Percentiles rank a stretch among this genome's conserved stretches.
Evolutionary conservation across 805 yeast genomes (phyloP).

Genomic region (Candida morakotiae): DNA sequence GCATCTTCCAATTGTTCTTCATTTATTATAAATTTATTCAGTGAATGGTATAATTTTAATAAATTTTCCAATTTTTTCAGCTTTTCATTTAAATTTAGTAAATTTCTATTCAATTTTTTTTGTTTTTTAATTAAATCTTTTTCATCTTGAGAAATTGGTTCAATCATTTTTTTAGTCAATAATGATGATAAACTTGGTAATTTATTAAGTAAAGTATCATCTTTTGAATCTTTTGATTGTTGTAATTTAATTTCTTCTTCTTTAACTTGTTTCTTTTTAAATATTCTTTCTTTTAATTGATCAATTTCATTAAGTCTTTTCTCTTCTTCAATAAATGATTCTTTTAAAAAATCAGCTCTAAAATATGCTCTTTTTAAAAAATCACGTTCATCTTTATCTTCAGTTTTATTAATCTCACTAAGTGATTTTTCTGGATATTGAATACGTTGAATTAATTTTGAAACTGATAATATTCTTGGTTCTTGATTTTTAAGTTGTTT

Average conservation of each 20-base stretch:
- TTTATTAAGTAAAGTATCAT: not conserved
- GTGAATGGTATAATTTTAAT: slow-evolving; percentile 67
- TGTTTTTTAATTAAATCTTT: slow-evolving; percentile 50
- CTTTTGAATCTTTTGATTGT: slow-evolving; percentile 21
- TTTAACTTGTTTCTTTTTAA: slow-evolving; percentile 23
- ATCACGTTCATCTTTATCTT: slow-evolving; percentile 17
- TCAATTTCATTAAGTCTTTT: slow-evolving; percentile 39
- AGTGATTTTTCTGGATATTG: slow-evolving; percentile 22
- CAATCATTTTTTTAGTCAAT: slow-evolving; percentile 65
- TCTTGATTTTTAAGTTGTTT: slow-evolving; percentile 51
- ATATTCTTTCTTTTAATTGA: slow-evolving; percentile 22
- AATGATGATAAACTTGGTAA: slow-evolving; percentile 74
- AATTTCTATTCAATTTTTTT: slow-evolving; percentile 63
- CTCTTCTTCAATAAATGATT: slow-evolving; percentile 56
- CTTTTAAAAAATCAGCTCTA: slow-evolving; percentile 58
- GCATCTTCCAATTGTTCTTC: slow-evolving; percentile 61
- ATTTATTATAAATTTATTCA: slow-evolving; percentile 66
- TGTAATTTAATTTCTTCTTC: slow-evolving; percentile 32
- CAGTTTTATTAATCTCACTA: slow-evolving; percentile 32
- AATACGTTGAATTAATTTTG: slow-evolving; percentile 51
- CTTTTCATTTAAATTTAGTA: slow-evolving; percentile 47
- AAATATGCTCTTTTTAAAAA: slow-evolving; percentile 45
- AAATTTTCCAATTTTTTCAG: slow-evolving; percentile 53
- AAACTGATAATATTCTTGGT: slow-evolving; percentile 54
- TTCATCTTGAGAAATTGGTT: slow-evolving; percentile 72